Evolutionary conservation across 768 basidiomycete genomes (phyloP).

Genomic region (Rhizopogon roseolus): DNA sequence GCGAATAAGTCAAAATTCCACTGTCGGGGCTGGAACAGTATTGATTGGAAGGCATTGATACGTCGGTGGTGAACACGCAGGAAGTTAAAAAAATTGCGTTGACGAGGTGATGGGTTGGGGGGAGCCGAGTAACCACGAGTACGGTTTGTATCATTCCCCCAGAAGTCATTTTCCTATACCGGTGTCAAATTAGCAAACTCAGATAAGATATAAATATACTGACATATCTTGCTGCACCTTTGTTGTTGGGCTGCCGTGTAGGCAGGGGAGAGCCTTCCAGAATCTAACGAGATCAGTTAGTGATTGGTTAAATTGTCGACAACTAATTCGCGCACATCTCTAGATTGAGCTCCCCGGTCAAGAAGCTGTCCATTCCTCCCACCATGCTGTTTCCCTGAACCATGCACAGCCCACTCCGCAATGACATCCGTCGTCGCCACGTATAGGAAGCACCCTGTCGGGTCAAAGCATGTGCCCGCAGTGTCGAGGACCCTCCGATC

Average conservation of each 20-base stretch:
- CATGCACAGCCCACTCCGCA: slow-evolving; percentile 73
- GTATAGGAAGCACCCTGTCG: slow-evolving; percentile 61
- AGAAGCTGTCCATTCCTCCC: slow-evolving; percentile 42
- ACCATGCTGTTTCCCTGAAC: slow-evolving; percentile 71
- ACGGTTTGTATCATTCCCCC: neutral
- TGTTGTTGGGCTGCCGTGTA: neutral
- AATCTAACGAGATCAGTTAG: neutral
- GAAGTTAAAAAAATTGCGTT: too few relatives aligned
- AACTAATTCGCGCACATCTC: neutral
- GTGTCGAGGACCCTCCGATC: slow-evolving; percentile 31
- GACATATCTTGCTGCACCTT: neutral
- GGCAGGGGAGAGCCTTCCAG: neutral
- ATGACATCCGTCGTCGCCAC: slow-evolving; percentile 61
- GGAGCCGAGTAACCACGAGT: neutral
- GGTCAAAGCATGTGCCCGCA: slow-evolving; percentile 74
- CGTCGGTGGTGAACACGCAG: too few relatives aligned
- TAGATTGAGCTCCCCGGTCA: neutral
- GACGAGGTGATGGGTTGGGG: too few relatives aligned
- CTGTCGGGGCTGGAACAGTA: too few relatives aligned
- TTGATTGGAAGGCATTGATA: too few relatives aligned
- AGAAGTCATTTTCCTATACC: neutral
- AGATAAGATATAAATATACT: neutral
- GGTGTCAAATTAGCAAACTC: neutral
- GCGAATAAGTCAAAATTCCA: too few relatives aligned
- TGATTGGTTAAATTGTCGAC: neutral